Percentiles rank a stretch among this genome's conserved stretches.
Conservation (phyloP, 106 monocot species). For the Narthecium ossifragum region DNA sequence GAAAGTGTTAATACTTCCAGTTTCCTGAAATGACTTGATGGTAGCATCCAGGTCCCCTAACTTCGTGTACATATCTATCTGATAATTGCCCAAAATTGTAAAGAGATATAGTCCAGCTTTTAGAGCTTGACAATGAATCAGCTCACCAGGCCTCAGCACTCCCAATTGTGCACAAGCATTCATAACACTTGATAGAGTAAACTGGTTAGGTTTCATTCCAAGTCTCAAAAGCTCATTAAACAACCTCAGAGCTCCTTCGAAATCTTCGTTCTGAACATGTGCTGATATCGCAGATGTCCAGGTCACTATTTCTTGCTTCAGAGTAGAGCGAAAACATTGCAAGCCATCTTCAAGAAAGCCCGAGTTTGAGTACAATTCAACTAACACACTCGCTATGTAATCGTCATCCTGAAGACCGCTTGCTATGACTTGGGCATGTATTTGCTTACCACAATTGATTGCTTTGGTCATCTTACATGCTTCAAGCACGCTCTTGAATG, state of each 20-base stretch:
- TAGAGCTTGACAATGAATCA: constrained; percentile 35
- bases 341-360: constrained; percentile 39
- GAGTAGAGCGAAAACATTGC: constrained; percentile 43
- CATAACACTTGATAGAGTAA: constrained; percentile 55
- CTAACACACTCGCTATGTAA: constrained; percentile 58
- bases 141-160: constrained; percentile 32
- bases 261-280: constrained; percentile 38
- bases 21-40: constrained; percentile 35
- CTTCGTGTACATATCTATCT: constrained; percentile 51
- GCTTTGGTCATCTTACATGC: constrained; percentile 41
- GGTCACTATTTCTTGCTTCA: too few species aligned
- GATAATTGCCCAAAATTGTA: constrained; percentile 32
- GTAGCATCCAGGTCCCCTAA: constrained; percentile 54
- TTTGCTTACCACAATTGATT: constrained; percentile 57
- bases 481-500: constrained; percentile 53
- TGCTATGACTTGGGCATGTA: constrained; percentile 50
- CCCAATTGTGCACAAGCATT: constrained; percentile 59
- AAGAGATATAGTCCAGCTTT: constrained; percentile 34
- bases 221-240: constrained; percentile 27
- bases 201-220: constrained; percentile 44
- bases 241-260: constrained; percentile 44
- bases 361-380: constrained; percentile 48
- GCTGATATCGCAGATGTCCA: constrained; percentile 61
- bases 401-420: constrained; percentile 37
- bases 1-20: constrained; percentile 35